Conservation (phyloP, 2,329 filamentous ascomycete species). For the Bipolaris bicolor region DNA sequence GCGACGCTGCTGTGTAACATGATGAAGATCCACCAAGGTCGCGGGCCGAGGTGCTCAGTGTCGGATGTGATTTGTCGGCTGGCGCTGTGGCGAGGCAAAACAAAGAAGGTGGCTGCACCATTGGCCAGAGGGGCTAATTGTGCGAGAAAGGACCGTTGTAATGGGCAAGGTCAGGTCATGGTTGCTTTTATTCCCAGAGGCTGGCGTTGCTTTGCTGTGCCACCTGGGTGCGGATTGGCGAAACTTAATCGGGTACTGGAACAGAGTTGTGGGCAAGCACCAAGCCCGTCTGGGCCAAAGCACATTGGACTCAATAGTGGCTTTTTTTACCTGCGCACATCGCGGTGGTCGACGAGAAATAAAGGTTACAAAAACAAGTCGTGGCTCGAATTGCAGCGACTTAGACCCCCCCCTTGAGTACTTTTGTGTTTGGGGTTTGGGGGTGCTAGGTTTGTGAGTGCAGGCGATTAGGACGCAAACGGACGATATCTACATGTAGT, state of each 20-base stretch:
- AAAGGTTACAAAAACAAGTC: constrained; percentile 9
- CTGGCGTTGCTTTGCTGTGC: constrained; percentile 26
- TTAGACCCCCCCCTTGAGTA: constrained; percentile 10
- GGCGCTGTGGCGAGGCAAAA: constrained; percentile 8
- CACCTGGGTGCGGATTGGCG: constrained; percentile 23
- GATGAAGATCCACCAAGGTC: background rate
- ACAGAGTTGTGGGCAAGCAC: constrained; percentile 7
- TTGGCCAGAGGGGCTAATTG: constrained; percentile 13
- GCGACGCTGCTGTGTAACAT: background rate
- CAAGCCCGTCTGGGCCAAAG: constrained; percentile 14
- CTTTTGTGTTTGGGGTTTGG: constrained; percentile 2
- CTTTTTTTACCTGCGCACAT: constrained; percentile 12
- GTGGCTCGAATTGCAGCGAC: constrained; percentile 5
- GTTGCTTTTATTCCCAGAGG: background rate
- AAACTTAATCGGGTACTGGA: constrained; percentile 20
- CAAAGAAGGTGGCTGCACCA: constrained; percentile 5
- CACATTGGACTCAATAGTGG: constrained; percentile 27
- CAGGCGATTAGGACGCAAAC: background rate
- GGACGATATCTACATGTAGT: constrained; percentile 1
- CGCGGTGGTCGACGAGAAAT: constrained; percentile 13
- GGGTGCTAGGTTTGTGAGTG: background rate
- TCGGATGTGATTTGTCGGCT: constrained; percentile 8
- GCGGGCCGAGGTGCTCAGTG: constrained; percentile 13
- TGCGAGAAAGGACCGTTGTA: constrained; percentile 16
- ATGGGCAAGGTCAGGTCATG: constrained; percentile 21